phyloP scores from a whole-genome alignment of 495 filamentous ascomycete genomes.

The Penicillium macrosclerotiorum region DNA sequence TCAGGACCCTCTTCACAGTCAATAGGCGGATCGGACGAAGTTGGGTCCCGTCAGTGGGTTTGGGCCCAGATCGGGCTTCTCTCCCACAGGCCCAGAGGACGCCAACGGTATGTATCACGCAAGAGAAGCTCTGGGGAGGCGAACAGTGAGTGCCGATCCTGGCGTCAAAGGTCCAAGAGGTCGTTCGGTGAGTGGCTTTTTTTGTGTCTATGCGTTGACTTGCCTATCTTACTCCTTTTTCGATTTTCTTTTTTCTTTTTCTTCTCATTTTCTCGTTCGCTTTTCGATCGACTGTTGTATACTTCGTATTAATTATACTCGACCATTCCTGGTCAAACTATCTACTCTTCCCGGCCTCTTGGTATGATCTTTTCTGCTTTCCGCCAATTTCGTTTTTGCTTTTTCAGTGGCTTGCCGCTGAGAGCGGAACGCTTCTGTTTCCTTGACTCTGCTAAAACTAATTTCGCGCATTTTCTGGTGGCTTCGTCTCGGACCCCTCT shows the following conservation, averaged over 20 bases:
- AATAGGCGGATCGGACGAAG: background rate
- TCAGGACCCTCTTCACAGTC: background rate
- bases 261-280: no score
- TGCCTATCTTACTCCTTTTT: no score
- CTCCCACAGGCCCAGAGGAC: conserved; percentile 2
- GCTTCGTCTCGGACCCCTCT: conserved; percentile 2
- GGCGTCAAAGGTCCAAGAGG: background rate
- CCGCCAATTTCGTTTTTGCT: no score
- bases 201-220: no score
- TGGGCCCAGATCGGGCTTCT: background rate
- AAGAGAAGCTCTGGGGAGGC: conserved; percentile 4
- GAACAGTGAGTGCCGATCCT: conserved; percentile 11
- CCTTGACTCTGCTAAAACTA: no score
- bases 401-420: no score
- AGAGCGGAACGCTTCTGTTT: no score
- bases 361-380: background rate
- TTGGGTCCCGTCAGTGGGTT: conserved; percentile 5
- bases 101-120: conserved; percentile 1
- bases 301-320: no score
- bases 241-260: no score
- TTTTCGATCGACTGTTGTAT: no score
- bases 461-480: conserved; percentile 5
- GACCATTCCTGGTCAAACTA: no score
- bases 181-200: background rate
- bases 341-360: no score